These are phyloP conservation scores for Phlegmacium glaucopus DNA, from an alignment of 768 basidiomycete species.

Conservation along the genomic window DNA sequence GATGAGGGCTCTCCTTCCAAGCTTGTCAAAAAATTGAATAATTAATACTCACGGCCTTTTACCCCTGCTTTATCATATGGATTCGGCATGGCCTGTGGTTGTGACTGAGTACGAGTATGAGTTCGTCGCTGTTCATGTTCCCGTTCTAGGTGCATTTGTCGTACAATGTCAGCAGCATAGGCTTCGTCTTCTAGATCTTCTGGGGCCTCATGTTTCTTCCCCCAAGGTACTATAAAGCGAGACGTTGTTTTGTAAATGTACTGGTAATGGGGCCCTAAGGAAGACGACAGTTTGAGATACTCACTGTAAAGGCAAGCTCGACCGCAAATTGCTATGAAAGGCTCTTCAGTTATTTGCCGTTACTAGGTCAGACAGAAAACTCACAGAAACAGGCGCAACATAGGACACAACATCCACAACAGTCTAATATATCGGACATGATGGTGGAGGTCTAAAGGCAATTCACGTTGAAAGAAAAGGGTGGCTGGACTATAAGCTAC, in stretches of 20 bases:
- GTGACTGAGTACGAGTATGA: not conserved
- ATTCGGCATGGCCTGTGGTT: not conserved
- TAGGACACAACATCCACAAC: not conserved
- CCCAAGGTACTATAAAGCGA: not conserved
- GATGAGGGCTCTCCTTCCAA: too few relatives aligned
- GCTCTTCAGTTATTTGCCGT: not conserved
- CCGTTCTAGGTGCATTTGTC: not conserved
- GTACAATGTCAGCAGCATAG: not conserved
- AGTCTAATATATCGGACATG: not conserved
- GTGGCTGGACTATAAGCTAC: too few relatives aligned
- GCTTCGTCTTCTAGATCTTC: not conserved
- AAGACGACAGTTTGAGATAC: not conserved
- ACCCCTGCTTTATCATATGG: not conserved
- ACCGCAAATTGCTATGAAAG: not conserved
- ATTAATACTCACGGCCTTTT: not conserved
- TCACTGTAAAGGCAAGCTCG: not conserved
- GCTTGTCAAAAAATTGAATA: not conserved
- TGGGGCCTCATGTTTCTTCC: not conserved
- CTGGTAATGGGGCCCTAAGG: not conserved
- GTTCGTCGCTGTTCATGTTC: not conserved
- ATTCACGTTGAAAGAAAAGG: too few relatives aligned
- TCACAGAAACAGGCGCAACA: not conserved
- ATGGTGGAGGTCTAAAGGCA: too few relatives aligned
- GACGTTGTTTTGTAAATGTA: not conserved
- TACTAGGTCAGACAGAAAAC: not conserved